Evolutionary conservation across 2,329 filamentous ascomycete species (phyloP).

Genomic region (Colletotrichum acutatum): DNA sequence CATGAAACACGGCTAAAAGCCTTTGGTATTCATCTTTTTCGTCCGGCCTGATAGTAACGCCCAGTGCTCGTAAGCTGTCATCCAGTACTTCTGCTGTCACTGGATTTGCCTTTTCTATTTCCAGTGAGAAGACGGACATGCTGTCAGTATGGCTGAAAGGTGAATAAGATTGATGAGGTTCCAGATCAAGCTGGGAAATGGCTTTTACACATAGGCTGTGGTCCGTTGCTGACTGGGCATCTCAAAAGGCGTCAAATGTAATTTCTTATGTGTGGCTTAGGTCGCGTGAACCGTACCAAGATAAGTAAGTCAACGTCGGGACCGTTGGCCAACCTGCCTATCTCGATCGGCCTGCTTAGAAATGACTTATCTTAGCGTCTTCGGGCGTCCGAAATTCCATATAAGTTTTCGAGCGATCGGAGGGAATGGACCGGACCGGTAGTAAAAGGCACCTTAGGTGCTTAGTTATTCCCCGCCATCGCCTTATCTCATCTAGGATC

Average conservation of each 20-base stretch:
- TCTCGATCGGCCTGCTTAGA: neutral
- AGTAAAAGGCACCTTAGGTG: neutral
- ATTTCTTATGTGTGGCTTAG: neutral
- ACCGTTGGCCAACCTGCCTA: neutral
- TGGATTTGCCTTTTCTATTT: slow-evolving; percentile 15
- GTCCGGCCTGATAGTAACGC: neutral
- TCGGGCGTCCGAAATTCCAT: neutral
- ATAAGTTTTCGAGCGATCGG: neutral
- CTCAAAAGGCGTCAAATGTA: neutral
- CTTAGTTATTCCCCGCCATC: neutral
- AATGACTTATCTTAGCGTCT: neutral
- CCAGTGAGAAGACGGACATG: slow-evolving; percentile 24
- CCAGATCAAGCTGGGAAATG: neutral
- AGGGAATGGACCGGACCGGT: neutral
- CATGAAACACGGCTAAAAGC: slow-evolving; percentile 23
- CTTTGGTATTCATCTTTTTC: slow-evolving; percentile 23
- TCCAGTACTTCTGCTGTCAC: slow-evolving; percentile 5
- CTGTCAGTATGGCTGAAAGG: neutral
- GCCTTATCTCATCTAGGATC: slow-evolving; percentile 12
- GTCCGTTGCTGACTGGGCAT: neutral
- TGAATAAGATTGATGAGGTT: neutral
- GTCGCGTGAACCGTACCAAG: neutral
- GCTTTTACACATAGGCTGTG: neutral
- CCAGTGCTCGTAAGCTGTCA: neutral
- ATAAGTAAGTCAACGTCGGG: neutral